Base-by-base conservation (phyloP, 768 basidiomycete species). In the Brasilioporus rufonigricans region DNA sequence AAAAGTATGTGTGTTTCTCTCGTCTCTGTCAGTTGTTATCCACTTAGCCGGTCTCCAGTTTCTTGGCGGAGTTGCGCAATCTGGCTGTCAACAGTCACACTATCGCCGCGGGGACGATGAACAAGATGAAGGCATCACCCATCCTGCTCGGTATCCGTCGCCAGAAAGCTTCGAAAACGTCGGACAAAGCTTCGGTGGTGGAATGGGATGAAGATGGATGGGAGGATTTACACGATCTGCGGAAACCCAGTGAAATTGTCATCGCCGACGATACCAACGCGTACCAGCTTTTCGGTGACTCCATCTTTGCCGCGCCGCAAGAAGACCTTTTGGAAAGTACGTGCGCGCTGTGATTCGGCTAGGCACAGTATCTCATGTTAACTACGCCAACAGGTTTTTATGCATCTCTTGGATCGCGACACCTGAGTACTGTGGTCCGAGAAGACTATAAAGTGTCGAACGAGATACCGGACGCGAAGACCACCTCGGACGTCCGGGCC, bases 241-340 rank as follows among this genome's bases (percentile, higher is more conserved):
- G 84, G 58, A 76, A 74, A 57, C 82, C 92, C 0, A 77, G 76
- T 43, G 80, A 90, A 62, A 84, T 93, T 9, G 81, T 91, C 26
- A 81, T 97, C 44, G 89, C 90, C 4, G 95, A 99, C 67, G 93
- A 97, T 65, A 86, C 85, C 11, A 88, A 90, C 47, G 76, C 86
- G 5, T 83, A 87, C 62, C 87, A 91, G 57, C 76, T 87, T 13
- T 97, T 97, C 65, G 85, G 86, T 5, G 84, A 86, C 43, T 78
- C 80, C 2, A 74, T 96, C 16, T 91, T 86, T 65, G 81, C 80
- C 3, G 91, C 89, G 10, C 89, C 91, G 0, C 91, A 96, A 70
- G 95, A 98, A 67, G 93, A 96, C 61, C 77, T 92, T 9, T 76
- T 98, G 12, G 96, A 98, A 83, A 80, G 86, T 91, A 58, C 50